A percentile compares a stretch with the other conserved stretches of the same genome.
phyloP scores from a whole-genome alignment of 2,329 filamentous ascomycete species.

The Sclerotinia subarctica region DNA sequence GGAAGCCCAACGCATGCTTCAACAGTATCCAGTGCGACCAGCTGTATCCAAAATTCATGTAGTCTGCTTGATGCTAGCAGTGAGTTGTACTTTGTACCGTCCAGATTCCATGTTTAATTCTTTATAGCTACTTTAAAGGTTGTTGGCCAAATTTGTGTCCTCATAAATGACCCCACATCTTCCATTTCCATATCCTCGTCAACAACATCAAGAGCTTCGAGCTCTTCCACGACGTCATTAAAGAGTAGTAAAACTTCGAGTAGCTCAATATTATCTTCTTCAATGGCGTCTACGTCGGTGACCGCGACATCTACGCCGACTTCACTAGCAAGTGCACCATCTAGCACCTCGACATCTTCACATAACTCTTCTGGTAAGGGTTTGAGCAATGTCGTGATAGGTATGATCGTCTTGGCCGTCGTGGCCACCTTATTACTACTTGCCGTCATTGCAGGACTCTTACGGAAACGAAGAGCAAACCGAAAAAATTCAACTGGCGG shows the following conservation, averaged over 20 bases:
- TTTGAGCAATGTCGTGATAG: conserved; percentile 4
- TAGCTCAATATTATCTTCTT: neutral
- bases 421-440: conserved; percentile 4
- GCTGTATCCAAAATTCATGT: conserved; percentile 20
- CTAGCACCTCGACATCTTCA: neutral
- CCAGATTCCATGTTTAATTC: conserved; percentile 2
- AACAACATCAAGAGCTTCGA: conserved; percentile 11
- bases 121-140: conserved; percentile 18
- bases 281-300: neutral
- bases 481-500: neutral
- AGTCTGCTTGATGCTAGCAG: conserved; percentile 16
- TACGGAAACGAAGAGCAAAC: conserved; percentile 3
- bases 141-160: conserved; percentile 18
- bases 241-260: conserved; percentile 7
- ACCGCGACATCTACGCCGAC: conserved; percentile 1
- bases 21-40: conserved; percentile 12
- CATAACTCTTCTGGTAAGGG: neutral
- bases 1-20: conserved; percentile 7
- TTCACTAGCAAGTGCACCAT: neutral
- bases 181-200: conserved; percentile 5
- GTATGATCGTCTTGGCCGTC: conserved; percentile 12
- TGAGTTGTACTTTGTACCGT: neutral
- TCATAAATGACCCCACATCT: conserved; percentile 17
- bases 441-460: neutral
- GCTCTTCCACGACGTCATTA: conserved; percentile 1